Conservation (phyloP, 2,329 filamentous ascomycete species). For the Teratosphaeria destructans region DNA sequence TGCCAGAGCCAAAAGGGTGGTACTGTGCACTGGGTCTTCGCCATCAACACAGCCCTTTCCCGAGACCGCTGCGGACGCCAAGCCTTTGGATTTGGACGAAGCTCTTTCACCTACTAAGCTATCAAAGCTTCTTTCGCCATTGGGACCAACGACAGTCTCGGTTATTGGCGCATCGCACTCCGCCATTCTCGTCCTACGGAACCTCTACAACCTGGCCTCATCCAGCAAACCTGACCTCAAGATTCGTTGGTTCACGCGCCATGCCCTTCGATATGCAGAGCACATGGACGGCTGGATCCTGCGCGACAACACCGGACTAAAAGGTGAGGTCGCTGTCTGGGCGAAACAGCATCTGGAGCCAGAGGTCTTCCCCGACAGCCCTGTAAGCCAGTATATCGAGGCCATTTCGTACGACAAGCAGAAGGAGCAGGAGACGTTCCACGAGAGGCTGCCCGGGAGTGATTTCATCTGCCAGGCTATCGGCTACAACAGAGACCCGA, state of each 20-base stretch:
- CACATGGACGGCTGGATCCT: slow-evolving; percentile 54
- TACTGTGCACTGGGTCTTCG: slow-evolving; percentile 50
- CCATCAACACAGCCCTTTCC: slow-evolving; percentile 39
- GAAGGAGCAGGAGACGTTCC: slow-evolving; percentile 39
- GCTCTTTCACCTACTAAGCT: slow-evolving; percentile 46
- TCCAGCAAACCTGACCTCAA: slow-evolving; percentile 43
- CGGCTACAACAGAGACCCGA: slow-evolving; percentile 42
- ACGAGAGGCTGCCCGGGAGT: slow-evolving; percentile 39
- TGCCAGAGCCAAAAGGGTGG: slow-evolving; percentile 30
- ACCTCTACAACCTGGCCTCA: slow-evolving; percentile 45
- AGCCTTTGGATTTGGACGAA: slow-evolving; percentile 43
- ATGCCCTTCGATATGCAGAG: slow-evolving; percentile 50
- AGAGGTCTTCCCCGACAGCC: slow-evolving; percentile 33
- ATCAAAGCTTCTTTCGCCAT: slow-evolving; percentile 28
- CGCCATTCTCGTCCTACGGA: slow-evolving; percentile 52
- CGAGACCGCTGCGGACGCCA: slow-evolving; percentile 28
- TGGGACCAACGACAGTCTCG: slow-evolving; percentile 36
- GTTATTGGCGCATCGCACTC: slow-evolving; percentile 55
- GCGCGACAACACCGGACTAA: slow-evolving; percentile 55
- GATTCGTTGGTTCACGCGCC: slow-evolving; percentile 53
- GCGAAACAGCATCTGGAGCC: slow-evolving; percentile 50
- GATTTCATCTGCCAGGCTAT: slow-evolving; percentile 49
- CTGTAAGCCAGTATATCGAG: slow-evolving; percentile 34
- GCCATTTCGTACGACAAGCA: slow-evolving; percentile 35
- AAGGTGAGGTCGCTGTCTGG: slow-evolving; percentile 51